Percentiles rank a stretch among this genome's conserved stretches.
These are phyloP conservation scores for Penicillium sp. DNA, from an alignment of 2,329 filamentous ascomycete genomes.

Conservation along the genomic window DNA sequence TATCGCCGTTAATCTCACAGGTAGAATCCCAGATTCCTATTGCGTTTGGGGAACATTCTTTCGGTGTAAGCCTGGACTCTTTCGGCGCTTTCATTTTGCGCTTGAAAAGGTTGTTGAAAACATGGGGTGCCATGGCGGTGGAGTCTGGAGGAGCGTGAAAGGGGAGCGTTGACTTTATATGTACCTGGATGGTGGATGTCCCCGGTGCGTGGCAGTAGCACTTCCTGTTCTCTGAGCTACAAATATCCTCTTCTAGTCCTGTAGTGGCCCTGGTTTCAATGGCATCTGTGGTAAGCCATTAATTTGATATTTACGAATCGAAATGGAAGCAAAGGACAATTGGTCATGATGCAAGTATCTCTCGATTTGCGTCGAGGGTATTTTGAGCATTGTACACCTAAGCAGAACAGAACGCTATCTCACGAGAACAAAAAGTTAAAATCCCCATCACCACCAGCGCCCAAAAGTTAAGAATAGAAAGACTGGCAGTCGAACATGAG, in stretches of 20 bases:
- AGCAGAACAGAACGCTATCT: conserved; percentile 23
- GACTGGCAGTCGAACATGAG: conserved; percentile 19
- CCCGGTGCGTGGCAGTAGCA: too few relatives aligned
- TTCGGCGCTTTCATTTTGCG: neutral
- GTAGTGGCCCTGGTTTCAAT: too few relatives aligned
- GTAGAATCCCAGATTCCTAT: neutral
- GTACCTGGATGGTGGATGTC: too few relatives aligned
- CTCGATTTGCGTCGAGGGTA: conserved; percentile 32
- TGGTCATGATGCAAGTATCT: conserved; percentile 25
- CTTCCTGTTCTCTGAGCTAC: too few relatives aligned
- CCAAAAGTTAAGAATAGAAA: conserved; percentile 14
- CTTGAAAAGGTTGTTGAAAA: neutral
- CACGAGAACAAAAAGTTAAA: conserved; percentile 15
- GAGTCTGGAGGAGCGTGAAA: neutral
- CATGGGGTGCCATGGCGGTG: neutral
- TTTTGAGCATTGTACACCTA: conserved; percentile 37
- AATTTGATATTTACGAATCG: neutral
- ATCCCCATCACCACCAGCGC: conserved; percentile 20
- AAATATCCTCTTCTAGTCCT: too few relatives aligned
- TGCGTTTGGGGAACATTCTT: neutral
- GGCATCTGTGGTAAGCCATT: neutral
- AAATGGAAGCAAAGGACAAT: neutral
- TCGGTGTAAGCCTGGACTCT: neutral
- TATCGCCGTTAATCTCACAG: neutral
- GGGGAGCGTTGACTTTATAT: too few relatives aligned